Percentiles rank a stretch among this genome's conserved stretches.
phyloP scores from a whole-genome alignment of 345 rosid genomes.

The Gynandropsis gynandra region DNA sequence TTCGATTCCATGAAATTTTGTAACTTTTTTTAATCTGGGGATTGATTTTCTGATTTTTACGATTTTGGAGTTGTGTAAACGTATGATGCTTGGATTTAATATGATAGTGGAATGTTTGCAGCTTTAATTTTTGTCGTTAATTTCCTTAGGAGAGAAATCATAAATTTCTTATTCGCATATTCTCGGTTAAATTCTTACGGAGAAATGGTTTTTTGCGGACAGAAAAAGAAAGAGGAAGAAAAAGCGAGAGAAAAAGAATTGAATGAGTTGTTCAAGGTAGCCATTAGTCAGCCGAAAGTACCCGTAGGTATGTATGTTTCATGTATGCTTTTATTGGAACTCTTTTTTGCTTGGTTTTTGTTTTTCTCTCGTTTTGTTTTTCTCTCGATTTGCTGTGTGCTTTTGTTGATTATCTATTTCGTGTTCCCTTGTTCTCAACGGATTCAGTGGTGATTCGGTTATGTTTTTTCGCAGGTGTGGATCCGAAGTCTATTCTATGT shows the following conservation, averaged over 20 bases:
- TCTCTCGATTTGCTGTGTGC: background rate
- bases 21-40: too few relatives aligned
- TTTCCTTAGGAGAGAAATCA: too few relatives aligned
- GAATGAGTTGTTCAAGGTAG: constrained; percentile 85
- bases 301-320: constrained; percentile 46
- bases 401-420: background rate
- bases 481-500: constrained; percentile 89
- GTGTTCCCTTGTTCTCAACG: background rate
- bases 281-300: constrained; percentile 93
- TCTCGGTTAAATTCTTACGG: constrained; percentile 3
- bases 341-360: background rate
- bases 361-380: background rate
- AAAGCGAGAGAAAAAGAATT: constrained; percentile 90
- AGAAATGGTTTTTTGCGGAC: constrained; percentile 19
- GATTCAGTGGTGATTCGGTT: background rate
- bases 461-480: constrained; percentile 55
- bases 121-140: too few relatives aligned
- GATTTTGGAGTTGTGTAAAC: too few relatives aligned
- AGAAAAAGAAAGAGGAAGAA: constrained; percentile 99
- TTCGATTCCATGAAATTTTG: too few relatives aligned
- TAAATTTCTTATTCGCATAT: too few relatives aligned
- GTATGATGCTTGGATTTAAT: too few relatives aligned
- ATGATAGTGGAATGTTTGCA: too few relatives aligned
- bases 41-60: too few relatives aligned
- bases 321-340: background rate